Conservation (phyloP, 768 basidiomycete genomes). For the Piloderma croceum region DNA sequence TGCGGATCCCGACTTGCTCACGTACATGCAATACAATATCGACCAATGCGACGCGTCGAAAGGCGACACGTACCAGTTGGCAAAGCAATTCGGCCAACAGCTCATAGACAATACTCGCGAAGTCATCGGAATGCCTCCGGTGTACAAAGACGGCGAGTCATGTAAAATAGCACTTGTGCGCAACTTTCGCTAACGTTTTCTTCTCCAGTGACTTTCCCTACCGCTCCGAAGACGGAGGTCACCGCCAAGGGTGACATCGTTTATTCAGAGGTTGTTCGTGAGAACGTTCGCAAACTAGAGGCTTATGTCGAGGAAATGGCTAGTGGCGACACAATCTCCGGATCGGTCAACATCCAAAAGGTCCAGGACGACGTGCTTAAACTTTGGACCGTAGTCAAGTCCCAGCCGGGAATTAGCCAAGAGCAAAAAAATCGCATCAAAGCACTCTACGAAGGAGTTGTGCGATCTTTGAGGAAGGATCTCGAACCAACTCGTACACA, state of each 20-base stretch:
- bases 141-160: slow-evolving; percentile 89
- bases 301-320: slow-evolving; percentile 99
- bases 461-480: slow-evolving; percentile 81
- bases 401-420: slow-evolving; percentile 93
- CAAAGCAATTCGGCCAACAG: slow-evolving; percentile 95
- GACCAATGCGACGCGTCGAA: slow-evolving; percentile 71
- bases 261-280: slow-evolving; percentile 90
- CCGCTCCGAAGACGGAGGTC: slow-evolving; percentile 92
- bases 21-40: slow-evolving; percentile 96
- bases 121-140: slow-evolving; percentile 74
- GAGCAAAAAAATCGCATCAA: slow-evolving; percentile 96
- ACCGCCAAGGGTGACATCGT: slow-evolving; percentile 91
- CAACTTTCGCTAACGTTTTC: too few relatives aligned
- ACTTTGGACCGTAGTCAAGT: slow-evolving; percentile 95
- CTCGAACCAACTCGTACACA: slow-evolving; percentile 57
- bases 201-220: slow-evolving; percentile 94
- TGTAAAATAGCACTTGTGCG: not conserved
- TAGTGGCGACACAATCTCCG: slow-evolving; percentile 80
- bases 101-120: slow-evolving; percentile 91
- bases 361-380: slow-evolving; percentile 96
- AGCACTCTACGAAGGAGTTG: slow-evolving; percentile 92
- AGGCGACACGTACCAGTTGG: slow-evolving; percentile 91
- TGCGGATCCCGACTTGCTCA: slow-evolving; percentile 85
- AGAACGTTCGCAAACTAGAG: slow-evolving; percentile 95
- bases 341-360: slow-evolving; percentile 89